These are phyloP conservation scores for Solanum ahanhuiri DNA, from an alignment of 257 asterid genomes.

Conservation along the genomic window DNA sequence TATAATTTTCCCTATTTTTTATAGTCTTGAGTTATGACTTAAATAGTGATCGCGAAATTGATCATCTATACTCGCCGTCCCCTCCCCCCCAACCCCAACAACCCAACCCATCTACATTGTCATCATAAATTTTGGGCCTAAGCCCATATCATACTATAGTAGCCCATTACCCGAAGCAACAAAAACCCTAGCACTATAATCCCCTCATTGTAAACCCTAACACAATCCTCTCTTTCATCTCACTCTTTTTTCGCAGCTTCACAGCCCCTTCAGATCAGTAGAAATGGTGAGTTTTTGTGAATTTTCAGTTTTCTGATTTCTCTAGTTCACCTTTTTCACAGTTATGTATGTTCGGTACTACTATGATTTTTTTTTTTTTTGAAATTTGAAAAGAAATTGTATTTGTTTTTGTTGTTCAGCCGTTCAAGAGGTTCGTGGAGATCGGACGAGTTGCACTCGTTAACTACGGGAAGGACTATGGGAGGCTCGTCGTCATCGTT, in stretches of 20 bases:
- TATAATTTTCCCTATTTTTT: no score
- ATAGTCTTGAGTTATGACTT: no score
- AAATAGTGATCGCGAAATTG: no score
- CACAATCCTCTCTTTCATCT: not conserved
- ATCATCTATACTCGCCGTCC: no score
- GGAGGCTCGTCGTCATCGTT: conserved; percentile 60
- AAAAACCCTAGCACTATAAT: not conserved
- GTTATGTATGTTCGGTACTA: not conserved
- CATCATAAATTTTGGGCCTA: not conserved
- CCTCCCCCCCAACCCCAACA: no score
- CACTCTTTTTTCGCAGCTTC: not conserved
- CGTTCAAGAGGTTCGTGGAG: conserved; percentile 84
- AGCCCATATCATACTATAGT: not conserved
- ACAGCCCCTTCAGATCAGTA: not conserved
- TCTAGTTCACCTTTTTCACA: not conserved
- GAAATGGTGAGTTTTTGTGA: conserved; percentile 8
- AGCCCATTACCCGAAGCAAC: not conserved
- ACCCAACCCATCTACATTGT: no score
- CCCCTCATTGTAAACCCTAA: not conserved
- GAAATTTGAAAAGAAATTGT: not conserved
- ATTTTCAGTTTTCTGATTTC: not conserved
- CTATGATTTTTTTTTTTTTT: not conserved
- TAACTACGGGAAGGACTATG: conserved; percentile 67
- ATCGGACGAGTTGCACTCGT: conserved; percentile 75
- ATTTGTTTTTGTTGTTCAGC: conserved; percentile 15